phyloP scores from a whole-genome alignment of 176 grass and related monocot species.

The Oropetium thomaeum region DNA sequence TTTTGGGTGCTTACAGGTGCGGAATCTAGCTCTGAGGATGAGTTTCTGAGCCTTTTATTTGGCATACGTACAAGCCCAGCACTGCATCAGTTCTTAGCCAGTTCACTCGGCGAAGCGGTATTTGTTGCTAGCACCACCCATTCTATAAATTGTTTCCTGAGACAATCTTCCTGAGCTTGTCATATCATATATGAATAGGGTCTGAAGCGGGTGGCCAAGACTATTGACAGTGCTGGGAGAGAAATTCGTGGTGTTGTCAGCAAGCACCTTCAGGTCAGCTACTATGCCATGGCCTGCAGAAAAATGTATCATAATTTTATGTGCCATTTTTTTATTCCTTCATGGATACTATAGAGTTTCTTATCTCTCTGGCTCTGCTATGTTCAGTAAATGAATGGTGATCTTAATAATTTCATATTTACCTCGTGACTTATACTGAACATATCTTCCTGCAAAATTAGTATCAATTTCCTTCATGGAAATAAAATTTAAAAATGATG shows the following conservation, averaged over 20 bases:
- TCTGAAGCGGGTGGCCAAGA: conserved; percentile 80
- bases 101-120: conserved; percentile 93
- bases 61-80: conserved; percentile 80
- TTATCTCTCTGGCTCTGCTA: conserved; percentile 3
- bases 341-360: conserved; percentile 13
- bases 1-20: conserved; percentile 47
- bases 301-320: not conserved
- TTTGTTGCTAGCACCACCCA: not conserved
- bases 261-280: conserved; percentile 86
- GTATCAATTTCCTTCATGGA: conserved; percentile 7
- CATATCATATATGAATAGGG: conserved; percentile 54
- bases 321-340: conserved; percentile 4
- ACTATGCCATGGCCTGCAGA: conserved; percentile 15
- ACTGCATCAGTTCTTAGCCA: conserved; percentile 90
- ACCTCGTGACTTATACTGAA: not conserved
- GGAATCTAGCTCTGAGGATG: conserved; percentile 75
- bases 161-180: conserved; percentile 20
- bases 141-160: conserved; percentile 24
- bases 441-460: not conserved
- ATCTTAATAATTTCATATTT: conserved; percentile 7
- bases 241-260: conserved; percentile 82
- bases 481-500: not conserved
- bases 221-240: conserved; percentile 73
- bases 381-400: not conserved
- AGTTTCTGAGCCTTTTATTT: conserved; percentile 86